These are phyloP conservation scores for Debaryomyces hansenii DNA, from an alignment of 805 yeast species.

Conservation along the genomic window DNA sequence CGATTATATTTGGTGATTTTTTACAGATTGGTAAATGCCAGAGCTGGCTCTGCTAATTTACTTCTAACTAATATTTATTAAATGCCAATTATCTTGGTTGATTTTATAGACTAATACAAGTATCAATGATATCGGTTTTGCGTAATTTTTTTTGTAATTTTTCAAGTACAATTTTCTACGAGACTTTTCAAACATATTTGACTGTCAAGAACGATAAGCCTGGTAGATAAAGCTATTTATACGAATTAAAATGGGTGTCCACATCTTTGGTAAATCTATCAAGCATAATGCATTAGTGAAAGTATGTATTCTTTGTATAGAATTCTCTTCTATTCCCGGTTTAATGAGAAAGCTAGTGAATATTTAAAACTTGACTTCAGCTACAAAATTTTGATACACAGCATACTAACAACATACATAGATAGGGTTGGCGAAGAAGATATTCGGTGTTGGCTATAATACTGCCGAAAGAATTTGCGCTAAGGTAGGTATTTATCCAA, in stretches of 20 bases:
- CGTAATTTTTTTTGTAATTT: not conserved
- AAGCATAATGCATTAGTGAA: slow-evolving; percentile 42
- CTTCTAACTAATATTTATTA: not conserved
- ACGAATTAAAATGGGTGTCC: slow-evolving; percentile 36
- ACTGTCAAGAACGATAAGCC: too few relatives aligned
- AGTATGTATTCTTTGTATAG: slow-evolving; percentile 15
- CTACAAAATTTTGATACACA: not conserved
- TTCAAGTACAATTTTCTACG: too few relatives aligned
- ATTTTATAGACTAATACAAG: too few relatives aligned
- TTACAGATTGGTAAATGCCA: too few relatives aligned
- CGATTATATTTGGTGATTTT: too few relatives aligned
- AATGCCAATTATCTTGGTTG: too few relatives aligned
- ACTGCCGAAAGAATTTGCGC: slow-evolving; percentile 80
- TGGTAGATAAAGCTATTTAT: too few relatives aligned
- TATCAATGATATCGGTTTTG: not conserved
- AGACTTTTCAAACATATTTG: too few relatives aligned
- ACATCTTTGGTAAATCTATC: slow-evolving; percentile 44
- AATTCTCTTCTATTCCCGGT: too few relatives aligned
- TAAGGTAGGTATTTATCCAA: slow-evolving; percentile 86
- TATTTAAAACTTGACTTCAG: too few relatives aligned
- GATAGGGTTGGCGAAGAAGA: slow-evolving; percentile 72
- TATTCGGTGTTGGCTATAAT: slow-evolving; percentile 81
- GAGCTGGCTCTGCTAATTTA: too few relatives aligned
- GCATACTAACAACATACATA: slow-evolving; percentile 4
- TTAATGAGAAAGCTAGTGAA: too few relatives aligned